These are phyloP conservation scores for Nothophoma quercina DNA, from an alignment of 2,329 filamentous ascomycete species.

Conservation along the genomic window DNA sequence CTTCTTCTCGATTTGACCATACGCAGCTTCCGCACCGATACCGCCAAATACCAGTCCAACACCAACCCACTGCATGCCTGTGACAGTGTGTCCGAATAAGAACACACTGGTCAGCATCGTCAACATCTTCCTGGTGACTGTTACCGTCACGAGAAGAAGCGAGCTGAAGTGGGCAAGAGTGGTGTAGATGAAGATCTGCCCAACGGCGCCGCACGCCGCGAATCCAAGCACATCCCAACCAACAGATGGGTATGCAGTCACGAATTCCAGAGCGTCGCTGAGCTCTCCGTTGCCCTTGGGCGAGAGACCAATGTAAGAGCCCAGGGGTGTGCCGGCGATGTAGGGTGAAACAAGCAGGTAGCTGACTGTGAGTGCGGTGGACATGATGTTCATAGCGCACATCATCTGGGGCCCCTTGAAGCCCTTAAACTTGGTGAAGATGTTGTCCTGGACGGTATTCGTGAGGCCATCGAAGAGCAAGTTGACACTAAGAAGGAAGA, in stretches of 20 bases:
- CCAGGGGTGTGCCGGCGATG: slow-evolving; percentile 68
- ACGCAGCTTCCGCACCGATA: slow-evolving; percentile 86
- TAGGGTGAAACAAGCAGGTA: slow-evolving; percentile 84
- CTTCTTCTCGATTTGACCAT: slow-evolving; percentile 82
- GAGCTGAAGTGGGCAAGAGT: slow-evolving; percentile 92
- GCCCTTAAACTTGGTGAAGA: slow-evolving; percentile 78
- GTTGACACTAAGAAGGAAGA: slow-evolving; percentile 86
- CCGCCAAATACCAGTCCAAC: slow-evolving; percentile 94
- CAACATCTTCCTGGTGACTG: slow-evolving; percentile 97
- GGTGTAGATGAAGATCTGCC: slow-evolving; percentile 95
- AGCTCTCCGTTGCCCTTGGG: slow-evolving; percentile 71
- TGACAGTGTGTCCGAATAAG: slow-evolving; percentile 89
- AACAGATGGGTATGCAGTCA: slow-evolving; percentile 79
- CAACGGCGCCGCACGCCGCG: slow-evolving; percentile 86
- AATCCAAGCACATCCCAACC: slow-evolving; percentile 91
- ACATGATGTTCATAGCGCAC: slow-evolving; percentile 94
- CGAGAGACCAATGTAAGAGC: slow-evolving; percentile 52
- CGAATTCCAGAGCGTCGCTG: slow-evolving; percentile 78
- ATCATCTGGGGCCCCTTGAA: slow-evolving; percentile 98
- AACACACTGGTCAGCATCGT: slow-evolving; percentile 97
- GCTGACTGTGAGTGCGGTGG: slow-evolving; percentile 74
- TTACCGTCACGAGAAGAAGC: slow-evolving; percentile 92
- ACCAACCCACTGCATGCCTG: slow-evolving; percentile 90
- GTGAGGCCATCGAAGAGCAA: slow-evolving; percentile 94
- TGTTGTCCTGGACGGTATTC: slow-evolving; percentile 95